Conservation (phyloP, 768 basidiomycete species). For the Mycena olivaceomarginata region DNA sequence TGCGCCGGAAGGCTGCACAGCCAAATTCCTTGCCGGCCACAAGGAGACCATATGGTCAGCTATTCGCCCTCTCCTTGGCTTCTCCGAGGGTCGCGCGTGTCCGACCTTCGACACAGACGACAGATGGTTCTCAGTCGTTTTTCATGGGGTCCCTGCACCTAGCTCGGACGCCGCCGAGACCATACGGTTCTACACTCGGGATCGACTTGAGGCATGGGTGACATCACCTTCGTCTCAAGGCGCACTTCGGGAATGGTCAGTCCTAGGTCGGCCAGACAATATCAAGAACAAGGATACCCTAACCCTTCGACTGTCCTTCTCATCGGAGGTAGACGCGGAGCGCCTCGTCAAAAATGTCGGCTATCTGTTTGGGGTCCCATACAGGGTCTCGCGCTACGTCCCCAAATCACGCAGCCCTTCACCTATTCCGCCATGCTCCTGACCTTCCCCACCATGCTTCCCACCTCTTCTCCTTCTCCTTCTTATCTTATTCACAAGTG, state of each 20-base stretch:
- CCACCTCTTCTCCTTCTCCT: background rate
- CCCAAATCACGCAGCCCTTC: background rate
- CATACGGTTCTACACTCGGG: background rate
- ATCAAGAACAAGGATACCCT: background rate
- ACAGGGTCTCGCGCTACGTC: constrained; percentile 11
- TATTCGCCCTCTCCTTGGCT: background rate
- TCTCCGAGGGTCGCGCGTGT: background rate
- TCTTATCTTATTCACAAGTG: background rate
- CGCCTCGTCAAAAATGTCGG: constrained; percentile 12
- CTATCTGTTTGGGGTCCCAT: too few relatives aligned
- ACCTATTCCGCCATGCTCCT: too few relatives aligned
- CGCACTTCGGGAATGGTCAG: background rate
- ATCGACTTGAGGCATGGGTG: background rate
- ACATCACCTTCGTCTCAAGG: background rate
- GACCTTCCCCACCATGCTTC: background rate
- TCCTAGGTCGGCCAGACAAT: background rate
- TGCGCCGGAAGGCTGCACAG: background rate
- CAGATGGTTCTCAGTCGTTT: constrained; percentile 6
- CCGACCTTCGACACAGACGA: constrained; percentile 8
- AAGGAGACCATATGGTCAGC: background rate
- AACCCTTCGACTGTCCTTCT: constrained; percentile 11
- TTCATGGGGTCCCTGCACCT: constrained; percentile 25
- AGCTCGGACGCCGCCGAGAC: background rate
- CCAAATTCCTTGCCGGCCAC: background rate
- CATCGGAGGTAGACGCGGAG: background rate